Evolutionary conservation across 2,329 filamentous ascomycete genomes (phyloP), one percentile per base, ranked within the genome.

Genomic region (Diaporthe helianthi): DNA sequence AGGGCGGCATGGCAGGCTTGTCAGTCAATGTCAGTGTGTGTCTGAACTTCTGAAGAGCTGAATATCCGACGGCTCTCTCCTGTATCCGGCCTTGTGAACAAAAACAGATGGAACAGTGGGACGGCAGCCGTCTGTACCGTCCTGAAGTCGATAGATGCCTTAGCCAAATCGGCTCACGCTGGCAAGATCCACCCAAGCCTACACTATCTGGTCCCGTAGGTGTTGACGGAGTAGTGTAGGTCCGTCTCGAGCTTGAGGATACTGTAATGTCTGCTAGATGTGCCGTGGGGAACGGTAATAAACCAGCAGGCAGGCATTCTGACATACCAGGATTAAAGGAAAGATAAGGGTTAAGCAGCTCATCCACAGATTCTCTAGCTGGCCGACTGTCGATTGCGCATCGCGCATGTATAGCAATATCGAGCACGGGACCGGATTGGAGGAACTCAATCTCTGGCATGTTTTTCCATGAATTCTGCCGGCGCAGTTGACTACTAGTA

Each of bases 401-500:
- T 36, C 29, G 58, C 29, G 58, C 41, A 49, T 63, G 58, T 63
- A 10, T 7, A 49, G 41, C 44, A 63, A 63, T 63, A 63, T 63
- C n/a, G 44, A 47, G n/a, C 41, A 26, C n/a, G 29, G 26, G 9
- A 19, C 58, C n/a, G 58, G 55, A 63, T 63, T 63, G 58, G 58
- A 63, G 58, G 58, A 63, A 63, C 26, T 63, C 15, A 24, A 63
- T 36, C 44, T 49, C 44, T 63, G 29, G 6, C 44, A 63, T 36
- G 58, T 49, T 63, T 63, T 49, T 49, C 58, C 58, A 63, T 63
- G 58, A 63, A 63, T 63, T 63, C 58, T 63, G 29, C 58, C 58
- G 58, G 44, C 29, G 44, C 44, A 63, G 29, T n/a, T n/a, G n/a
- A n/a, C n/a, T n/a, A n/a, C n/a, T n/a, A 49, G 44, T 17, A 63